Conservation (phyloP, 2,329 filamentous ascomycete genomes). For the Alternaria gaisen region DNA sequence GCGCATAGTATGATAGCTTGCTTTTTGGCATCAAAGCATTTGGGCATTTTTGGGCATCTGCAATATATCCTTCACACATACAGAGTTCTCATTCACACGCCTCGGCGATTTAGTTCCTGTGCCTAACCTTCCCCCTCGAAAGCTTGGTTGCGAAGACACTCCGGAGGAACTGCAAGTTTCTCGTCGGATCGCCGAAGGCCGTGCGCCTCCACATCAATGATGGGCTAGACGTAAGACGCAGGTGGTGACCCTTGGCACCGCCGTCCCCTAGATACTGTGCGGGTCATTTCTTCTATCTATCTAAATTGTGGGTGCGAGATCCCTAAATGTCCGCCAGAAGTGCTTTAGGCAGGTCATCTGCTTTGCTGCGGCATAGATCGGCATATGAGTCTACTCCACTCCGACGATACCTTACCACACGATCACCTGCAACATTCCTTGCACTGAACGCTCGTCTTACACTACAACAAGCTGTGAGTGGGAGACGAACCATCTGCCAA, state of each 20-base stretch:
- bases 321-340: conserved; percentile 13
- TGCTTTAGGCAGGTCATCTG: conserved; percentile 23
- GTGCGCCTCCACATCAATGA: conserved; percentile 7
- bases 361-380: conserved; percentile 24
- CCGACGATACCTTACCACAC: conserved; percentile 22
- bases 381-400: conserved; percentile 19
- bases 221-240: not conserved
- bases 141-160: not conserved
- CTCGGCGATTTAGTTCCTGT: not conserved
- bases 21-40: conserved; percentile 21
- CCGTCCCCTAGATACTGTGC: not conserved
- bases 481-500: not conserved
- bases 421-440: conserved; percentile 8
- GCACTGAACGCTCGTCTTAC: not conserved
- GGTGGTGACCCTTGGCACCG: not conserved
- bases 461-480: not conserved
- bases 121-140: not conserved
- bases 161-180: not conserved
- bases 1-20: conserved; percentile 10
- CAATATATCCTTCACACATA: conserved; percentile 10
- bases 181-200: conserved; percentile 11
- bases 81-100: not conserved
- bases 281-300: not conserved
- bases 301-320: conserved; percentile 2
- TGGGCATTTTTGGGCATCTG: conserved; percentile 15